phyloP scores from a whole-genome alignment of 176 grass and related monocot species.

The Calamus simplicifolius region DNA sequence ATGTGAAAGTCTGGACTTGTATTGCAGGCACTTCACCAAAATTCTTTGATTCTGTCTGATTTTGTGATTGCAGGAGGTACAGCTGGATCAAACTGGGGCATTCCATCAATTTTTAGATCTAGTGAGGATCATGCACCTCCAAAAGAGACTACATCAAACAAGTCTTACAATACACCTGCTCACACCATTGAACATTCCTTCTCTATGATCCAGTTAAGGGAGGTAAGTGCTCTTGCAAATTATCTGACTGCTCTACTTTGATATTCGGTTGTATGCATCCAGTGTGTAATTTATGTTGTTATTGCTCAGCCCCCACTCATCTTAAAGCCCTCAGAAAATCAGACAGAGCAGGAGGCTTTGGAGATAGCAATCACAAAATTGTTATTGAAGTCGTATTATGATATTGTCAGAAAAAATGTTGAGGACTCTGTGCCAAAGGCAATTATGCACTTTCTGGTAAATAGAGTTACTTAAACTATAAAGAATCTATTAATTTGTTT shows the following conservation, averaged over 20 bases:
- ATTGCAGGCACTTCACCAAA: no score
- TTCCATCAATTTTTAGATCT: slow-evolving; percentile 68
- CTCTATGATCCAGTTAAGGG: slow-evolving; percentile 73
- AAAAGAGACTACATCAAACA: slow-evolving; percentile 52
- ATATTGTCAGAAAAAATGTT: slow-evolving; percentile 95
- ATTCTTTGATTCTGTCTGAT: background rate
- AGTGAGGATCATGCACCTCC: slow-evolving; percentile 55
- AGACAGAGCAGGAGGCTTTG: slow-evolving; percentile 89
- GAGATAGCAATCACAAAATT: slow-evolving; percentile 97
- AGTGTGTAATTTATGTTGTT: slow-evolving; percentile 25
- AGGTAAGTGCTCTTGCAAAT: slow-evolving; percentile 33
- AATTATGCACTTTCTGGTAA: slow-evolving; percentile 98
- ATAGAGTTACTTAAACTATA: background rate
- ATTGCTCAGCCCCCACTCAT: slow-evolving; percentile 66
- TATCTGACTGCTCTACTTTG: slow-evolving; percentile 5
- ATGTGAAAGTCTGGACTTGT: no score
- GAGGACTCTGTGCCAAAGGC: slow-evolving; percentile 94
- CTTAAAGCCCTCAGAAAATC: slow-evolving; percentile 83
- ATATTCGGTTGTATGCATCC: slow-evolving; percentile 10
- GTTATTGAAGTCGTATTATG: slow-evolving; percentile 95
- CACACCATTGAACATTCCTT: slow-evolving; percentile 51
- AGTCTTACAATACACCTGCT: slow-evolving; percentile 33
- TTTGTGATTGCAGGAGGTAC: slow-evolving; percentile 40
- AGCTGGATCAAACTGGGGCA: slow-evolving; percentile 64
- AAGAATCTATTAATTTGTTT: slow-evolving; percentile 1